A percentile compares a stretch with the other conserved stretches of the same genome.
phyloP scores from a whole-genome alignment of 129 eudicot genomes.

The Saussurea involucrata region DNA sequence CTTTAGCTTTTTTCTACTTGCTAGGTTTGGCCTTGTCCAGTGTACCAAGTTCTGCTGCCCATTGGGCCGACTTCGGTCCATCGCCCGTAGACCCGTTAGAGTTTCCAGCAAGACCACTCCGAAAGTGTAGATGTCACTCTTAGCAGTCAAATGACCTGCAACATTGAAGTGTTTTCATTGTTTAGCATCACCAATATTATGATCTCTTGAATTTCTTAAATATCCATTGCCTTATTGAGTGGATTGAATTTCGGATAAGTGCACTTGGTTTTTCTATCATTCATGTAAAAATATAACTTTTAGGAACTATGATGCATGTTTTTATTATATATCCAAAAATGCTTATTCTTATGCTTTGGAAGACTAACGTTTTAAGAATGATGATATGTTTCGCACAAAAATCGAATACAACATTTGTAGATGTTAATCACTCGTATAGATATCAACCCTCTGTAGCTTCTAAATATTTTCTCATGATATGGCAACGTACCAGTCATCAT shows the following conservation, averaged over 20 bases:
- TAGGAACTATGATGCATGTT: neutral
- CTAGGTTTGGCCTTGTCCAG: neutral
- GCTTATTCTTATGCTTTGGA: neutral
- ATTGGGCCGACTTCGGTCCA: neutral
- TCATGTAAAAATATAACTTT: neutral
- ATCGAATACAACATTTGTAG: neutral
- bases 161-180: neutral
- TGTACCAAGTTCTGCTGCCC: neutral
- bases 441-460: neutral
- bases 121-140: constrained; percentile 24
- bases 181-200: neutral
- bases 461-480: neutral
- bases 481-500: neutral
- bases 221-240: neutral
- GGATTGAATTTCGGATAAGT: neutral
- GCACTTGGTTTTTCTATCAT: neutral
- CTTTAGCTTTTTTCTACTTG: neutral
- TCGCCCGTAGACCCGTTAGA: constrained; percentile 7
- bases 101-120: constrained; percentile 27
- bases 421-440: neutral
- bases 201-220: neutral
- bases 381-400: neutral
- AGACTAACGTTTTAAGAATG: neutral
- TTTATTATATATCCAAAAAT: neutral
- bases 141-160: constrained; percentile 17